Evolutionary conservation across 805 yeast genomes (phyloP).

Genomic region (Candida alai): DNA sequence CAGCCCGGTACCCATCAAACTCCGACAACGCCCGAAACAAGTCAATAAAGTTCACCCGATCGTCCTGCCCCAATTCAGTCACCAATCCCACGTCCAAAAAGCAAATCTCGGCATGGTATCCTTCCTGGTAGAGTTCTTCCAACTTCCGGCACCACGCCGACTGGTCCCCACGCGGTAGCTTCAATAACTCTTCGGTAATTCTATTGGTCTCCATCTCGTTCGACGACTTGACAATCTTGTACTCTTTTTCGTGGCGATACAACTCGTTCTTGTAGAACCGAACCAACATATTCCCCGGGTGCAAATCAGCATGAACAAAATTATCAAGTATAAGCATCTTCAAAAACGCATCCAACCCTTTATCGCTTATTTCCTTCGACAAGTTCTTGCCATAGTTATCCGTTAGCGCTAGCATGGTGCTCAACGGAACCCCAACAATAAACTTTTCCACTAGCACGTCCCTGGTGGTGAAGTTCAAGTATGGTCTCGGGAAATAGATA

Average conservation of each 20-base stretch:
- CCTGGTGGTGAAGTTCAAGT: constrained; percentile 58
- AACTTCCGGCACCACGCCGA: constrained; percentile 47
- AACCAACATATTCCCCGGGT: constrained; percentile 91
- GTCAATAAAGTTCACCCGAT: constrained; percentile 83
- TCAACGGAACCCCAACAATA: constrained; percentile 80
- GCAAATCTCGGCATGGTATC: constrained; percentile 81
- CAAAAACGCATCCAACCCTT: constrained; percentile 84
- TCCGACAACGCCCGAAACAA: constrained; percentile 83
- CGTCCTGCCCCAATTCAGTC: constrained; percentile 76
- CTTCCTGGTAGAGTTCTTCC: constrained; percentile 43
- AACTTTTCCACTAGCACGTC: constrained; percentile 82
- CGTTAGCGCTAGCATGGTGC: constrained; percentile 52
- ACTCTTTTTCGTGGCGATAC: constrained; percentile 39
- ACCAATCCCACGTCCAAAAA: constrained; percentile 92
- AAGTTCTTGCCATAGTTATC: constrained; percentile 45
- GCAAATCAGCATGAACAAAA: constrained; percentile 94
- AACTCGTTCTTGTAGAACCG: constrained; percentile 54
- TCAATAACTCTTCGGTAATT: constrained; percentile 39
- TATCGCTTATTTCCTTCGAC: constrained; percentile 69
- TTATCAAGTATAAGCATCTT: constrained; percentile 92
- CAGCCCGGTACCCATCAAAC: constrained; percentile 93
- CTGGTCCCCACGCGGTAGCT: constrained; percentile 26
- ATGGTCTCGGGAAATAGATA: constrained; percentile 79
- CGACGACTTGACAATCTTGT: constrained; percentile 38
- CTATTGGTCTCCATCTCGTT: constrained; percentile 45